Conservation (phyloP, 331 rosid genomes). For the Spiraea crenata region DNA sequence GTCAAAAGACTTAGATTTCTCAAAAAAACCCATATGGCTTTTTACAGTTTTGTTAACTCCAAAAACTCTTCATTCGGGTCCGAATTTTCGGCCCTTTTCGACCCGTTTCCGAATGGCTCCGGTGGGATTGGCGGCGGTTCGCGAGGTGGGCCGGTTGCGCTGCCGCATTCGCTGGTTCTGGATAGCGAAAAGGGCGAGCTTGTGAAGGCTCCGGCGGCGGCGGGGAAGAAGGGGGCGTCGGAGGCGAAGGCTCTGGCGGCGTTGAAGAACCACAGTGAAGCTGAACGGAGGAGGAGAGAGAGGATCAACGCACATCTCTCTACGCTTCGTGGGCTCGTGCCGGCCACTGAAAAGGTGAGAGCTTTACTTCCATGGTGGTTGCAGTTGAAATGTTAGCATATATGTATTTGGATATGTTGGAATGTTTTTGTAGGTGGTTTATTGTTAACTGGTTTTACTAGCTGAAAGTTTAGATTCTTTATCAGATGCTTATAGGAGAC, state of each 20-base stretch:
- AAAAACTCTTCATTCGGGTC: constrained; percentile 25
- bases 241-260: constrained; percentile 74
- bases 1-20: not conserved
- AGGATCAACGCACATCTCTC: constrained; percentile 83
- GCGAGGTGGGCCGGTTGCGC: constrained; percentile 24
- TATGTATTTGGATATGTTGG: too few species aligned
- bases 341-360: constrained; percentile 60
- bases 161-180: constrained; percentile 47
- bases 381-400: not conserved
- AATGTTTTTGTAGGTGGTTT: too few species aligned
- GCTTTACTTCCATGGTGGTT: constrained; percentile 1
- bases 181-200: constrained; percentile 61
- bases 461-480: not conserved
- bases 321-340: constrained; percentile 73
- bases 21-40: constrained; percentile 21
- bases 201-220: constrained; percentile 44
- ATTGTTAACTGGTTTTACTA: too few species aligned
- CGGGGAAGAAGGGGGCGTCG: constrained; percentile 49
- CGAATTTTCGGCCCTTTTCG: constrained; percentile 28
- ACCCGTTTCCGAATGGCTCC: constrained; percentile 31
- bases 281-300: constrained; percentile 94
- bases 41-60: constrained; percentile 37
- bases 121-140: constrained; percentile 31
- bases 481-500: not conserved
- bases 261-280: constrained; percentile 86